These are phyloP conservation scores for Chlamydomonas sp. DNA, from an alignment of 139 green algal species.

Conservation along the genomic window DNA sequence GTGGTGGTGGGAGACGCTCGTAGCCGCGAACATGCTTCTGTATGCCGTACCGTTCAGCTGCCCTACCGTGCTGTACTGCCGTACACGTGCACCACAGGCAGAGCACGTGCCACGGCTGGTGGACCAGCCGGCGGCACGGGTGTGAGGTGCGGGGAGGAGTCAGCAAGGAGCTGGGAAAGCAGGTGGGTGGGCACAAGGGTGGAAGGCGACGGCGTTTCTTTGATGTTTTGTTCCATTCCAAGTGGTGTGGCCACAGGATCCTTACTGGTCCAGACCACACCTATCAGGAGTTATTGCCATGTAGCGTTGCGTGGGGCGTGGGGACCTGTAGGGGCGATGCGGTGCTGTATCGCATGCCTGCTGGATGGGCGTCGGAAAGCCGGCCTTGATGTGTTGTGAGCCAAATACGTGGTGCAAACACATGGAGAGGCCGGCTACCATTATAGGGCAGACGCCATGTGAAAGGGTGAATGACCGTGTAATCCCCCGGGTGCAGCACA, in stretches of 20 bases:
- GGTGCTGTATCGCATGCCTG: neutral
- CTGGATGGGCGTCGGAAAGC: no score
- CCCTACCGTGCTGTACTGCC: neutral
- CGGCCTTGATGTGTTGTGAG: no score
- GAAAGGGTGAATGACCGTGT: no score
- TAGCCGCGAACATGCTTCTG: no score
- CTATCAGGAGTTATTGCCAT: neutral
- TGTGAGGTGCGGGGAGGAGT: neutral
- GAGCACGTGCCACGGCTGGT: constrained; percentile 25
- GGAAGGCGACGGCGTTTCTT: neutral
- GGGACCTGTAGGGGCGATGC: neutral
- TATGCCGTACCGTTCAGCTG: neutral
- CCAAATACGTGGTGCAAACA: no score
- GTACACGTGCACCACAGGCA: neutral
- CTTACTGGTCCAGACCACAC: neutral
- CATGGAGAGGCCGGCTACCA: no score
- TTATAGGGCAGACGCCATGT: no score
- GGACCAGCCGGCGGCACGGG: neutral
- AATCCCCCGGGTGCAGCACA: no score
- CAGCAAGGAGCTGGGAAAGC: neutral
- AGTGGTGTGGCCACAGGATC: no score
- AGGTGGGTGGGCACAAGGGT: neutral
- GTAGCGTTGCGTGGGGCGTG: neutral
- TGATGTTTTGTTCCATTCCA: neutral
- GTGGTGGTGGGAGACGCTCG: no score